Evolutionary conservation across 768 basidiomycete genomes (phyloP).

Genomic region (Ramaria rubella): DNA sequence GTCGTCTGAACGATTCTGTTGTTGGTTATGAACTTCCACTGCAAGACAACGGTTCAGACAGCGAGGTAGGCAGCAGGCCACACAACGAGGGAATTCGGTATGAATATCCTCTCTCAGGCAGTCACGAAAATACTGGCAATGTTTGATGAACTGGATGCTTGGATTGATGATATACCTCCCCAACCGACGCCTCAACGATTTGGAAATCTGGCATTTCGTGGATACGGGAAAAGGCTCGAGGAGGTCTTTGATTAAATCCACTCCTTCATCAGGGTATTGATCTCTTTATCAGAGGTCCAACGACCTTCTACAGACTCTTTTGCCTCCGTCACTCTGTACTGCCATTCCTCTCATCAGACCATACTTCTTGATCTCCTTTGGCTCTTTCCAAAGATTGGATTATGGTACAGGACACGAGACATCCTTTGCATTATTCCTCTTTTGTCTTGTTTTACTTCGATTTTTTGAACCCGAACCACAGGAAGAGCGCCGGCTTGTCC

Average conservation of each 20-base stretch:
- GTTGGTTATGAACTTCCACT: conserved; percentile 53
- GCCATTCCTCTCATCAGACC: conserved; percentile 65
- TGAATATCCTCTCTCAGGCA: conserved; percentile 31
- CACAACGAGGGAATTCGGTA: neutral
- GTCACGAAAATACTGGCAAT: conserved; percentile 44
- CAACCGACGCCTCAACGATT: conserved; percentile 72
- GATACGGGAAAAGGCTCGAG: conserved; percentile 74
- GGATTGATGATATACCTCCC: conserved; percentile 81
- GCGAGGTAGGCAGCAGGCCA: conserved; percentile 16
- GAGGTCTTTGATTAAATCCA: conserved; percentile 42
- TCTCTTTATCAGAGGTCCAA: conserved; percentile 42
- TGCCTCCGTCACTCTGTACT: conserved; percentile 38
- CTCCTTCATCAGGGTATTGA: neutral
- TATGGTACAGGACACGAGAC: conserved; percentile 97
- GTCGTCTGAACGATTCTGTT: conserved; percentile 70
- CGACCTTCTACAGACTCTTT: conserved; percentile 40
- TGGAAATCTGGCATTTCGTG: conserved; percentile 86
- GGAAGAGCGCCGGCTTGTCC: conserved; percentile 48
- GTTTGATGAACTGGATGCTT: conserved; percentile 58
- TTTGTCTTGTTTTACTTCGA: conserved; percentile 62
- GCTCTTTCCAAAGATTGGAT: conserved; percentile 86
- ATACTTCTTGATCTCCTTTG: conserved; percentile 78
- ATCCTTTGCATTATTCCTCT: conserved; percentile 74
- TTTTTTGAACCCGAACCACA: conserved; percentile 50
- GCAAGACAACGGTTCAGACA: conserved; percentile 32